These are phyloP conservation scores for Cymbopogon citratus DNA, from an alignment of 176 grass and related monocot genomes.

Conservation along the genomic window DNA sequence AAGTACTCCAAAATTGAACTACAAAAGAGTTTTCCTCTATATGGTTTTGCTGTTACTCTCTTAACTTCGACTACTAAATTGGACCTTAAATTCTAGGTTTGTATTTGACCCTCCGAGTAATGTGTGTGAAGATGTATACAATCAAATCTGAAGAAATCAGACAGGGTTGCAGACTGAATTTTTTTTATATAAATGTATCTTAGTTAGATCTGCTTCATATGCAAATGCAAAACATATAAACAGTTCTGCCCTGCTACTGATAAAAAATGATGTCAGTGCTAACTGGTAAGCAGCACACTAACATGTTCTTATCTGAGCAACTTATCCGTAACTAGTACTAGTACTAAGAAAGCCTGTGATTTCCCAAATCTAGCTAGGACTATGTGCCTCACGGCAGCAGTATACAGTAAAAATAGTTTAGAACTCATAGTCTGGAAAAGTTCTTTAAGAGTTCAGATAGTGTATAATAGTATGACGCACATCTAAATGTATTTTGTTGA, in stretches of 20 bases:
- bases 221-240: neutral
- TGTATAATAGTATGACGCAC: neutral
- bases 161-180: neutral
- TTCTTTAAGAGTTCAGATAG: neutral
- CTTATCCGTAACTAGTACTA: neutral
- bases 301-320: neutral
- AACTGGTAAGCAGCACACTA: neutral
- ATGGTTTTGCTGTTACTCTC: neutral
- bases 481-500: neutral
- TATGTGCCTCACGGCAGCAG: neutral
- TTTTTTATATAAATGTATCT: neutral
- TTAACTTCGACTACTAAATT: neutral
- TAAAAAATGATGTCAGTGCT: neutral
- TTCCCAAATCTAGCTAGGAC: neutral
- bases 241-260: neutral
- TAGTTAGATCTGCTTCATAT: neutral
- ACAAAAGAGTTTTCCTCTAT: neutral
- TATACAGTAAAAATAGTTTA: neutral
- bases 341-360: neutral
- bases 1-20: neutral
- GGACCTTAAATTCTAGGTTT: neutral
- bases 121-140: neutral
- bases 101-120: neutral
- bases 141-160: neutral
- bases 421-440: neutral